Evolutionary conservation across 768 basidiomycete genomes (phyloP), one percentile per base, ranked within the genome.

Genomic region (Mycena capillaripes): DNA sequence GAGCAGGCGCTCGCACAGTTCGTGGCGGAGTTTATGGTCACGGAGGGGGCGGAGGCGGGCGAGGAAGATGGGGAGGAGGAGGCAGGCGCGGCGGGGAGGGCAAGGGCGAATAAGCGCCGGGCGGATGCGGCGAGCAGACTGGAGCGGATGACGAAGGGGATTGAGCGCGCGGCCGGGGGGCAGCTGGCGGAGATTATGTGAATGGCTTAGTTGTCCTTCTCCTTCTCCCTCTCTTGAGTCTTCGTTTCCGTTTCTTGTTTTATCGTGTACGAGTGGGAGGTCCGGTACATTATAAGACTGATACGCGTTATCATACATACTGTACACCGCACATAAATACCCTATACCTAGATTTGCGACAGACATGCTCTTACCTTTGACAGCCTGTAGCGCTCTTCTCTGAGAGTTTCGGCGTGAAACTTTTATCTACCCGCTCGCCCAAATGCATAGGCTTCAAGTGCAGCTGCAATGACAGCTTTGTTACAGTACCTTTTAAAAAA

Each of bases 21-120:
- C 76, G 86, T 97, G 2, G 91, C 91, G 2, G 91, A 94, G 76
- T 94, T 97, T 76, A 95, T 96, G 93, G 86, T 89, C 42, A 87
- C 76, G 23, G 81, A 82, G 50, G 80, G 78, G 44, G 80, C 78
- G 66, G 82, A 81, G 48, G 77, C 70, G 25, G 81, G 82, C 44
- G 80, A 84, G 2, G 83, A 80, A 27, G 83, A 86, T 5, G 84
- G 81, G 25, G 80, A 38, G 38, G 38, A 38, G 42, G 79, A 79
- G 66, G 82, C 80, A 46, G 76, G 67, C 66, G 66, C 57, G 17
- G 44, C 73, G 34, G 64, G 66, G 72, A 63, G 69, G 68, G 68
- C 73, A 63, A 34, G 67, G 17, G 71, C 72, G 52, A 69, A 75
- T 68, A 77, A 60, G 77, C 67, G 50, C 76, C 72, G 76, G 76